Base-by-base conservation (phyloP, 208 protist genomes). In the Acanthamoeba polyphaga region DNA sequence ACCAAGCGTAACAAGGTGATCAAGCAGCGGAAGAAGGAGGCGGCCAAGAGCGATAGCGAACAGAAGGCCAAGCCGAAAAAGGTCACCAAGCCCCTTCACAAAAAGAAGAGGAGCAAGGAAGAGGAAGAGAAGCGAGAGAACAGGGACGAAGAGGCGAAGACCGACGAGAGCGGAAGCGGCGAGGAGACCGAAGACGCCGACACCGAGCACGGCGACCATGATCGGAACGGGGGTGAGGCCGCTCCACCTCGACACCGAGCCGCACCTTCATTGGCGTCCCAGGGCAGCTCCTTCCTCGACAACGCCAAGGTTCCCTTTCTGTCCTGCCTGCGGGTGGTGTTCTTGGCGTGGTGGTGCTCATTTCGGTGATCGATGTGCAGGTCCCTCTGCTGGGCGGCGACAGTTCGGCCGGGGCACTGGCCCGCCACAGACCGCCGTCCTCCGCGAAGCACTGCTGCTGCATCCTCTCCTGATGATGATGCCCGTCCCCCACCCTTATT, bases 21-120 rank as follows among this genome's bases (percentile, higher is more conserved):
- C 43, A 49, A 85, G 80, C 80, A 88, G 80, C 43, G 80, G 15
- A 51, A 88, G 80, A 88, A 88, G 80, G 34, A 88, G 17, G 80
- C 51, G 22, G 15, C 5, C 53, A 64, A 88, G 80, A 46, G 46
- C 78, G 49, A 85, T 27, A 85, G 78, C 46, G 27, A 85, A 15
- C 78, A 58, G n/a, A 70, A 70, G n/a, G n/a, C 27, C 64, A 70
- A 70, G 10, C 32, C 15, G 5, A 22, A 2, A 9, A 78, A 78
- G 38, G 70, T n/a, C 38, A 24, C 32, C 22, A 78, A 43, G 19
- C 70, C 49, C 10, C 12, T 78, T 15, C 60, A 89, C 32, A 70
- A 38, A 34, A 46, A 92, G 85, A 27, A 92, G 53, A 93, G 53
- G 62, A 12, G 34, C 29, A 72, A 93, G 60, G 24, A 0, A 76